Evolutionary conservation across 1,139 yeast species (phyloP).

Genomic region (Arxiozyma slooffiae): DNA sequence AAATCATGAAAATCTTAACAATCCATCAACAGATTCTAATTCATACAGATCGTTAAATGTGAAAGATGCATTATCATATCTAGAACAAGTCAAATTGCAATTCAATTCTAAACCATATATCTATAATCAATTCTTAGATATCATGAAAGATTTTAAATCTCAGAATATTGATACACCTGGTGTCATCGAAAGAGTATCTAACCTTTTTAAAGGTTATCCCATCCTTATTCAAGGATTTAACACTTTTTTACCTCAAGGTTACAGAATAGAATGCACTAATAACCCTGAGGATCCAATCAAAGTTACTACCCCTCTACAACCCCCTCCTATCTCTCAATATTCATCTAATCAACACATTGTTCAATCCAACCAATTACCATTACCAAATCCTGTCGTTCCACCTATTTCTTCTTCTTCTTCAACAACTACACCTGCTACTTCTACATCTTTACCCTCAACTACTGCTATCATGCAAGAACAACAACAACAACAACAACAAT

Average conservation of each 20-base stretch:
- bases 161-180: slow-evolving; percentile 97
- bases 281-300: slow-evolving; percentile 89
- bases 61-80: slow-evolving; percentile 87
- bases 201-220: slow-evolving; percentile 86
- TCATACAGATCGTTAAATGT: slow-evolving; percentile 83
- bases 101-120: slow-evolving; percentile 90
- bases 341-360: slow-evolving; percentile 5
- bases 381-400: neutral
- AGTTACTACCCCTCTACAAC: slow-evolving; percentile 71
- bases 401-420: slow-evolving; percentile 10
- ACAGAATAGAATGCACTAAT: slow-evolving; percentile 80
- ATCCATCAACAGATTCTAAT: slow-evolving; percentile 8
- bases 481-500: slow-evolving; percentile 19
- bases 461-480: too few species aligned
- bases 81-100: slow-evolving; percentile 91
- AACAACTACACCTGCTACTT: slow-evolving; percentile 10
- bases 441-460: slow-evolving; percentile 8
- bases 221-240: slow-evolving; percentile 91
- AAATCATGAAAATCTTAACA: neutral
- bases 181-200: slow-evolving; percentile 88
- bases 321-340: slow-evolving; percentile 11
- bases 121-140: slow-evolving; percentile 89
- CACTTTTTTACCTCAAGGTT: slow-evolving; percentile 95
- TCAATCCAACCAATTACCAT: neutral
- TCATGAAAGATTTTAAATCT: slow-evolving; percentile 96